Evolutionary conservation across 2,329 filamentous ascomycete species (phyloP), one percentile per base, ranked within the genome.

Genomic region (Penicillium sp.): DNA sequence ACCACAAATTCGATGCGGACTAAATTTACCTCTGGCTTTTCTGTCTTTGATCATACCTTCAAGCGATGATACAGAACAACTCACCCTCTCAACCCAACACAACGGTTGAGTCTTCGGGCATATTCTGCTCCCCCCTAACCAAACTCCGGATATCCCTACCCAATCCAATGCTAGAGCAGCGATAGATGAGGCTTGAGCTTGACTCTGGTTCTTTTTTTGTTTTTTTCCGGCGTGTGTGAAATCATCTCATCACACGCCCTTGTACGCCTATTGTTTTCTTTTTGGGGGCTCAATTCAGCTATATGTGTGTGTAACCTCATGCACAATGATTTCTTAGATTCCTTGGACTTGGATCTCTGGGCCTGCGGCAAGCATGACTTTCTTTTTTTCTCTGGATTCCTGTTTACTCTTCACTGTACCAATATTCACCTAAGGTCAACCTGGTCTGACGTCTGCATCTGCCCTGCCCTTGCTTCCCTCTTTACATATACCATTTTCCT

Each of bases 1-100:
- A 81, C 62, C 83, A 83, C 60, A 89, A 88, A 69, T 83, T 83
- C 66, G 86, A 88, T 65, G 82, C 86, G 51, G 86, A 88, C 66
- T 79, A 66, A 73, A 49, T 27, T 55, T 55, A 42, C 33, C 6
- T 23, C 15, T 53, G 12, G 31, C 31, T 15, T 35, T 60, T 57
- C 53, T 60, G 55, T 59, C 47, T 55, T 51, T 48, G 39, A 59
- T 29, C 38, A 44, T 33, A 27, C 25, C 42, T 29, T 52, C 49
- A 43, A 53, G 49, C 55, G 42, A 48, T 59, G 61, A 68, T 53
- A 61, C 64, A 63, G 61, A 62, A 62, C 53, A 48, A 51, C 42
- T 10, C 21, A 42, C 54, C 44, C 47, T 59, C 43, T 23, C 38
- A 27, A 43, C 36, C 27, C 45, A 55, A 29, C 27, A 50, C 23